Percentiles rank a stretch among this genome's conserved stretches.
phyloP scores from a whole-genome alignment of 2,329 filamentous ascomycete genomes.

The Nemania abortiva region DNA sequence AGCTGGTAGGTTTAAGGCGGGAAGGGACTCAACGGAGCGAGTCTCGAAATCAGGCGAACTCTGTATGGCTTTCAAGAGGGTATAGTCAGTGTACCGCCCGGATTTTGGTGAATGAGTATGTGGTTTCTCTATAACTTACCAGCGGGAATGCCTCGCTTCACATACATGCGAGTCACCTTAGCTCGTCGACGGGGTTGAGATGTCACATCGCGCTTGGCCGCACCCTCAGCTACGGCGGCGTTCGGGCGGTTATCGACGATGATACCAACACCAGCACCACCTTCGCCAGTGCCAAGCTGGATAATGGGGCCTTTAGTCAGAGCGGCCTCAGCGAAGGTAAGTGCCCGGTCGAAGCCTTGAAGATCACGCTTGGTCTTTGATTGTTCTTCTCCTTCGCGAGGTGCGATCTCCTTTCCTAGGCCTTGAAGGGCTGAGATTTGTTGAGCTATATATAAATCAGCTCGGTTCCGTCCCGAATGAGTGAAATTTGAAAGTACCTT shows the following conservation, averaged over 20 bases:
- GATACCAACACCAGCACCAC: conserved; percentile 57
- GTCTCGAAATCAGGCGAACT: conserved; percentile 45
- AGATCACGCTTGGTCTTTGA: conserved; percentile 54
- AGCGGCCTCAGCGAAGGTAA: conserved; percentile 56
- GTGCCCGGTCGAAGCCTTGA: conserved; percentile 56
- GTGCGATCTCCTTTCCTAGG: conserved; percentile 63
- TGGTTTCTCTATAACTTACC: conserved; percentile 51
- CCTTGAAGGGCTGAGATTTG: conserved; percentile 60
- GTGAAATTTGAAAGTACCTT: conserved; percentile 48
- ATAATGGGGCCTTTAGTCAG: conserved; percentile 55
- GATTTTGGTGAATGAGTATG: background rate
- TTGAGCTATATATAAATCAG: conserved; percentile 48
- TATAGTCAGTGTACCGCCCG: conserved; percentile 41
- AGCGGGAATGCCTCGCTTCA: conserved; percentile 58
- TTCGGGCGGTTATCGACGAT: conserved; percentile 52
- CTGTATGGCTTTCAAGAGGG: conserved; percentile 46
- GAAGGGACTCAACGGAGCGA: conserved; percentile 44
- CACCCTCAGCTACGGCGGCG: conserved; percentile 29
- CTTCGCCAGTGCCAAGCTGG: conserved; percentile 56
- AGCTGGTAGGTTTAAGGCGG: conserved; percentile 40
- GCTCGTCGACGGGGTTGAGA: conserved; percentile 54
- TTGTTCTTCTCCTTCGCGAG: conserved; percentile 51
- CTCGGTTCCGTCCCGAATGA: background rate
- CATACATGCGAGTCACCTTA: conserved; percentile 62
- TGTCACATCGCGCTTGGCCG: conserved; percentile 45